These are phyloP conservation scores for Fusarium praegraminearum DNA, from an alignment of 2,329 filamentous ascomycete species.

Conservation along the genomic window DNA sequence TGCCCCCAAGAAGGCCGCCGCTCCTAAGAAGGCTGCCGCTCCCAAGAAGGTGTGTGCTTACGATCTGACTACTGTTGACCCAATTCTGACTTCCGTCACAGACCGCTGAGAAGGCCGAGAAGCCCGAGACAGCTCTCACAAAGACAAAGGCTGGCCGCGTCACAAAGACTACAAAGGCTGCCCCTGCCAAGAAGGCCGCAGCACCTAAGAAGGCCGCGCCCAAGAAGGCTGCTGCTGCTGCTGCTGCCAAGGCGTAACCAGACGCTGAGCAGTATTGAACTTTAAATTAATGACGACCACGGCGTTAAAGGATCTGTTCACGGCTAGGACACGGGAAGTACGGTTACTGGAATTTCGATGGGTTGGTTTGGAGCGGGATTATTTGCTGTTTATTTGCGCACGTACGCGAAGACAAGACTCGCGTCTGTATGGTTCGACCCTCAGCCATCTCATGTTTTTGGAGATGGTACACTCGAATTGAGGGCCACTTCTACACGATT, in stretches of 20 bases:
- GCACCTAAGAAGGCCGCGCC: slow-evolving; percentile 56
- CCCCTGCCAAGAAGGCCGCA: slow-evolving; percentile 49
- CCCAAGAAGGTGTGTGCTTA: slow-evolving; percentile 33
- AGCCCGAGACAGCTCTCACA: slow-evolving; percentile 73
- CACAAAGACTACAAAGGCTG: slow-evolving; percentile 71
- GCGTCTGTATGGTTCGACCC: slow-evolving; percentile 36
- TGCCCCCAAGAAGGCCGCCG: slow-evolving; percentile 50
- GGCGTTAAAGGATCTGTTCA: slow-evolving; percentile 52
- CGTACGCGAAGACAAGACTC: slow-evolving; percentile 35
- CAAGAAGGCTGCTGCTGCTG: slow-evolving; percentile 63
- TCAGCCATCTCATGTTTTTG: slow-evolving; percentile 39
- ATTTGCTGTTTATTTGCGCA: slow-evolving; percentile 43
- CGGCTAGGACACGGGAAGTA: slow-evolving; percentile 45
- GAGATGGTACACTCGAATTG: slow-evolving; percentile 35
- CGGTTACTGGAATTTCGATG: slow-evolving; percentile 45
- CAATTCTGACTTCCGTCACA: slow-evolving; percentile 28
- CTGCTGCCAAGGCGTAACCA: slow-evolving; percentile 57
- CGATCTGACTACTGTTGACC: not conserved
- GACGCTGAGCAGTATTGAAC: slow-evolving; percentile 42
- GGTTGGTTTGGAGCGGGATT: slow-evolving; percentile 46
- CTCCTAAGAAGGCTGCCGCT: slow-evolving; percentile 52
- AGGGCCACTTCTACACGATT: slow-evolving; percentile 38
- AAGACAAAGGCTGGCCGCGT: slow-evolving; percentile 92
- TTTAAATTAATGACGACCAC: slow-evolving; percentile 56
- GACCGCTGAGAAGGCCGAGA: slow-evolving; percentile 62